Evolutionary conservation across 768 basidiomycete genomes (phyloP).

Genomic region (Suillus sp.): DNA sequence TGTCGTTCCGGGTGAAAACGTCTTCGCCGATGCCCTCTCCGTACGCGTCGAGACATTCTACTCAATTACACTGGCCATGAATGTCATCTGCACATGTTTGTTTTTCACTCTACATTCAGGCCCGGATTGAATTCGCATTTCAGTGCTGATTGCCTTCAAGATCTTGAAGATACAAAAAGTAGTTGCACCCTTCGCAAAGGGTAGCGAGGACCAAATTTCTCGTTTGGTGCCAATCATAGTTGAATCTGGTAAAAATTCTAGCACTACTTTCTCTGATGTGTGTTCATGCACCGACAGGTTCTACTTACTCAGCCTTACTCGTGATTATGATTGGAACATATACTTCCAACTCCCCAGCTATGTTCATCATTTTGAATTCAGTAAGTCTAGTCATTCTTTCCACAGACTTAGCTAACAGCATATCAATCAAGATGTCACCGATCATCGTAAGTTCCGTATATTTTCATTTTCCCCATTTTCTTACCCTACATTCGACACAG

Average conservation of each 20-base stretch:
- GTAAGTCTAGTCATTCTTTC: conserved; percentile 9
- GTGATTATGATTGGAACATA: conserved; percentile 23
- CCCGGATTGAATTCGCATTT: neutral
- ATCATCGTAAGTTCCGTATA: conserved; percentile 20
- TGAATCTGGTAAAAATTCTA: conserved; percentile 23
- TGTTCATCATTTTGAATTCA: conserved; percentile 23
- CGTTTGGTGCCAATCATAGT: conserved; percentile 21
- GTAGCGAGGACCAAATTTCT: conserved; percentile 10
- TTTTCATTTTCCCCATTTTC: neutral
- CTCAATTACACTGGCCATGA: conserved; percentile 26
- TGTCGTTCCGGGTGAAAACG: conserved; percentile 21
- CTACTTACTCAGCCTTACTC: conserved; percentile 22
- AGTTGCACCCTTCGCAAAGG: conserved; percentile 11
- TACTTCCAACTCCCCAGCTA: conserved; percentile 15
- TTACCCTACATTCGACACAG: conserved; percentile 3
- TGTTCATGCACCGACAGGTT: conserved; percentile 13
- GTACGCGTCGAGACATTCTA: conserved; percentile 28
- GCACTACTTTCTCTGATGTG: neutral
- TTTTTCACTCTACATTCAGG: neutral
- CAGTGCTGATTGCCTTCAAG: conserved; percentile 27
- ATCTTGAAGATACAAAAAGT: conserved; percentile 27
- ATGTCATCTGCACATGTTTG: conserved; percentile 31
- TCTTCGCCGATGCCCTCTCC: conserved; percentile 24
- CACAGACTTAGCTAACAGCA: neutral
- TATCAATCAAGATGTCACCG: conserved; percentile 16